phyloP scores from a whole-genome alignment of 805 yeast species.

The Candida boleticola region DNA sequence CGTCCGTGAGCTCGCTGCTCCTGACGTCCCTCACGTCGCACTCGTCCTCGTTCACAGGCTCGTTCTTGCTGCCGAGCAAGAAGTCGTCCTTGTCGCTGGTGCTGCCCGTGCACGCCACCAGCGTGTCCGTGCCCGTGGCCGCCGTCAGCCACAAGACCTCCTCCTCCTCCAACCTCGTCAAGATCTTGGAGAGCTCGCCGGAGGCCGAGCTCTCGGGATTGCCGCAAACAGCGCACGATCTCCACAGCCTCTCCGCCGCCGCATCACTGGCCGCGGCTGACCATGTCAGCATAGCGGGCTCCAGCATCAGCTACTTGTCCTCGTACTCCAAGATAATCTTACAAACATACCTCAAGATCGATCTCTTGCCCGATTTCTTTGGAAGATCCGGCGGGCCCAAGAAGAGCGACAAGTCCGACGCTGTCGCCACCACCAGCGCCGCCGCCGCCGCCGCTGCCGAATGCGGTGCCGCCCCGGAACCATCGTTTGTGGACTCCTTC shows the following conservation, averaged over 20 bases:
- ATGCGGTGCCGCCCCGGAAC: background rate
- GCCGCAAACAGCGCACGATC: background rate
- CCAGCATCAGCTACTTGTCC: background rate
- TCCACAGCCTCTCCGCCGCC: background rate
- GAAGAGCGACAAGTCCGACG: background rate
- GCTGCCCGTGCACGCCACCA: background rate
- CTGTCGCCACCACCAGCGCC: background rate
- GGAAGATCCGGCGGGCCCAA: background rate
- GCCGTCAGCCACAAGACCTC: background rate
- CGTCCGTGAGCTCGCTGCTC: background rate
- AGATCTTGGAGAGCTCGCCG: background rate
- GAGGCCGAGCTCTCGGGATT: background rate
- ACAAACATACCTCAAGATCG: constrained; percentile 1
- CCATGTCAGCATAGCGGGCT: background rate
- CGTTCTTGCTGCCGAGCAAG: background rate
- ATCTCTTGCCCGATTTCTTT: constrained; percentile 1
- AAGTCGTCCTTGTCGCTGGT: background rate
- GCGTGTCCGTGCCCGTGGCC: background rate
- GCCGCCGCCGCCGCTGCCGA: background rate
- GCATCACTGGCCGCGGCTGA: too few relatives aligned
- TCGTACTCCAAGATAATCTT: background rate
- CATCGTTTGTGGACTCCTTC: background rate
- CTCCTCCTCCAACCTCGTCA: background rate
- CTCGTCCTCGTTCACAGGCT: background rate
- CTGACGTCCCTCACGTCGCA: background rate